A percentile compares a stretch with the other conserved stretches of the same genome.
These are phyloP conservation scores for Cutaneotrichosporon cavernicola DNA, from an alignment of 1,284 basidiomycete genomes.

Conservation along the genomic window DNA sequence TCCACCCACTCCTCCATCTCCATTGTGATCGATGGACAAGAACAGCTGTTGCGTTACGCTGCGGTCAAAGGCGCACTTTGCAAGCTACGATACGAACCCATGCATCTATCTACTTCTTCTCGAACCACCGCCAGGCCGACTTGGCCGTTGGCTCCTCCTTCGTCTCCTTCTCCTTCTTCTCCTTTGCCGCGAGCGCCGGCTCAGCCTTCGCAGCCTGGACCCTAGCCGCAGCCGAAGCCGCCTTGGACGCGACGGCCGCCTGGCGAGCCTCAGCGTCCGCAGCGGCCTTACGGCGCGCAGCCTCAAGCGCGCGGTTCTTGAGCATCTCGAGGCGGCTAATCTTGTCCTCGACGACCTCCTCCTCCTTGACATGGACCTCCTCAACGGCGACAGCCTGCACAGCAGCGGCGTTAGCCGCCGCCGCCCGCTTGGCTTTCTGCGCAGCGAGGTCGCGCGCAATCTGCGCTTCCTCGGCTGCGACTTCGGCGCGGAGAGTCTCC, in stretches of 20 bases:
- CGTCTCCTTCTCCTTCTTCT: neutral
- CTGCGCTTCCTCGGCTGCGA: slow-evolving; percentile 13
- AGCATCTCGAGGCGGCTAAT: slow-evolving; percentile 8
- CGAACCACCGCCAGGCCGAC: slow-evolving; percentile 12
- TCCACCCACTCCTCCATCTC: neutral
- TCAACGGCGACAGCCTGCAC: neutral
- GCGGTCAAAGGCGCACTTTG: too few relatives aligned
- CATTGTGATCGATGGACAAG: neutral
- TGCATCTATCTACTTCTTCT: slow-evolving; percentile 9
- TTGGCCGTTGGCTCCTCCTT: neutral
- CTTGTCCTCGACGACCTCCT: slow-evolving; percentile 1
- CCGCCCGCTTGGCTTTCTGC: neutral
- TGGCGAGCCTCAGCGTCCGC: slow-evolving; percentile 7
- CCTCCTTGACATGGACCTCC: neutral
- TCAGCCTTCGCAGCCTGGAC: neutral
- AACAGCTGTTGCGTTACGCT: neutral
- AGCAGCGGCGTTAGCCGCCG: slow-evolving; percentile 3
- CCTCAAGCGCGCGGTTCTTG: slow-evolving; percentile 10
- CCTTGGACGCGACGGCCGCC: neutral
- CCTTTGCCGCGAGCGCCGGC: neutral
- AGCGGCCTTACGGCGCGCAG: slow-evolving; percentile 5
- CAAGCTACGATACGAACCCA: slow-evolving; percentile 5
- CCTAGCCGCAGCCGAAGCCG: neutral
- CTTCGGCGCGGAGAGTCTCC: slow-evolving; percentile 18
- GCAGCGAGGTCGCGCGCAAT: neutral